Conservation (phyloP, 2,329 filamentous ascomycete genomes). For the Elsinoe australis region DNA sequence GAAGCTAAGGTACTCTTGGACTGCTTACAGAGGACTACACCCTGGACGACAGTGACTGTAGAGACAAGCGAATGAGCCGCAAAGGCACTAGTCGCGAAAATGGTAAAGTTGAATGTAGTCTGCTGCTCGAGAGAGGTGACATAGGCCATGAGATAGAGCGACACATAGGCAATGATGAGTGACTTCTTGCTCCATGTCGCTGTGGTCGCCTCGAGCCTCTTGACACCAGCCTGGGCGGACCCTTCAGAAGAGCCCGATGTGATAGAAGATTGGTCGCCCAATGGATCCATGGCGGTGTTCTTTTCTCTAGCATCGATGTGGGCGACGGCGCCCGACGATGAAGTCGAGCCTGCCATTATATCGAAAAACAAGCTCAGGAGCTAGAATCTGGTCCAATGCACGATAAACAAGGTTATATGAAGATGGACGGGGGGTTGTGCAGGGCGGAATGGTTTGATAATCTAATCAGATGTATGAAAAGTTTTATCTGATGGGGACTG, state of each 20-base stretch:
- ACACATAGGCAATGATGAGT: constrained; percentile 40
- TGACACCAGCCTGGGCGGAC: constrained; percentile 41
- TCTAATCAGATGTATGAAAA: constrained; percentile 11
- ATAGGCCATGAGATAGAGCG: constrained; percentile 52
- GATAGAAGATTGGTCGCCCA: constrained; percentile 8
- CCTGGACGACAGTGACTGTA: constrained; percentile 56
- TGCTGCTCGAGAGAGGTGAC: constrained; percentile 60
- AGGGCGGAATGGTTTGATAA: constrained; percentile 5
- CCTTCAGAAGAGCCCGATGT: constrained; percentile 13
- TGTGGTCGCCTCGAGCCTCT: constrained; percentile 42
- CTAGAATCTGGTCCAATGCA: neutral
- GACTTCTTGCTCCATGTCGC: constrained; percentile 42
- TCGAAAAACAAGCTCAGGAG: neutral
- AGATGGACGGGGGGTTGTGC: neutral
- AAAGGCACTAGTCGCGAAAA: constrained; percentile 61
- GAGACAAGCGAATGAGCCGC: constrained; percentile 57
- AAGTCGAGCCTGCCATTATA: neutral
- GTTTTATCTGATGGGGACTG: constrained; percentile 3
- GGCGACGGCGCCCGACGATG: neutral
- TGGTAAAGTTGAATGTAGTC: constrained; percentile 52
- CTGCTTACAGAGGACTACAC: constrained; percentile 52
- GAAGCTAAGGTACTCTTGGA: neutral
- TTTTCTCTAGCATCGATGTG: neutral
- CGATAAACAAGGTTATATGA: neutral
- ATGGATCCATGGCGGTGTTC: neutral